phyloP scores from a whole-genome alignment of 306 rosid species.

The Ormosia semicastrata region DNA sequence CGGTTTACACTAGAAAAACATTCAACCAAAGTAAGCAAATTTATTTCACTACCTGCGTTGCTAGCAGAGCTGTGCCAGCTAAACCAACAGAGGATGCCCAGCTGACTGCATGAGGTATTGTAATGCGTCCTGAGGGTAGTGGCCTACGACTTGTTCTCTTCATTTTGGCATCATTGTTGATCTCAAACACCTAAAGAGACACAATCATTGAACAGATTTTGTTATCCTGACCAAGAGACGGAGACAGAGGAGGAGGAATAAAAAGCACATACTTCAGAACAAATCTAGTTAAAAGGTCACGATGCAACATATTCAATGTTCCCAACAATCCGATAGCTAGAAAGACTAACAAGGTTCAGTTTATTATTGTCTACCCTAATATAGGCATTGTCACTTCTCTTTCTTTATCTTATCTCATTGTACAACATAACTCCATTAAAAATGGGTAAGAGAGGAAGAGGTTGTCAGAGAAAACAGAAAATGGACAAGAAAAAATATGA shows the following conservation, averaged over 20 bases:
- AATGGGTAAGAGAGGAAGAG: too few relatives aligned
- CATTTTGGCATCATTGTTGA: slow-evolving; percentile 84
- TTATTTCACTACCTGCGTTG: slow-evolving; percentile 64
- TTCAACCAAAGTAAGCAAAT: slow-evolving; percentile 14
- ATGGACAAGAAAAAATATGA: too few relatives aligned
- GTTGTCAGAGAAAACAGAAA: too few relatives aligned
- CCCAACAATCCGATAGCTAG: neutral
- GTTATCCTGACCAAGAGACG: neutral
- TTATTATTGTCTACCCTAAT: neutral
- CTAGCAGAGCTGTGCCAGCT: slow-evolving; percentile 75
- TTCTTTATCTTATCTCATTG: neutral
- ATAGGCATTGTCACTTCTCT: neutral
- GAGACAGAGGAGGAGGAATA: neutral
- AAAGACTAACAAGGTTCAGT: neutral
- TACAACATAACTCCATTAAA: too few relatives aligned
- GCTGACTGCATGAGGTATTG: slow-evolving; percentile 67
- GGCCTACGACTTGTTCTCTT: slow-evolving; percentile 82
- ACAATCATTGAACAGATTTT: neutral
- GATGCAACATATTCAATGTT: neutral
- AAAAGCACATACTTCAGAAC: neutral
- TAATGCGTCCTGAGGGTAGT: slow-evolving; percentile 88
- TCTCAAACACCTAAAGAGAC: slow-evolving; percentile 67
- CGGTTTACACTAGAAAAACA: slow-evolving; percentile 9
- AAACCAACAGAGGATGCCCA: slow-evolving; percentile 82
- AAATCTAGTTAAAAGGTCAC: neutral